Evolutionary conservation across 805 yeast genomes (phyloP).

Genomic region (Lipomyces orientalis): DNA sequence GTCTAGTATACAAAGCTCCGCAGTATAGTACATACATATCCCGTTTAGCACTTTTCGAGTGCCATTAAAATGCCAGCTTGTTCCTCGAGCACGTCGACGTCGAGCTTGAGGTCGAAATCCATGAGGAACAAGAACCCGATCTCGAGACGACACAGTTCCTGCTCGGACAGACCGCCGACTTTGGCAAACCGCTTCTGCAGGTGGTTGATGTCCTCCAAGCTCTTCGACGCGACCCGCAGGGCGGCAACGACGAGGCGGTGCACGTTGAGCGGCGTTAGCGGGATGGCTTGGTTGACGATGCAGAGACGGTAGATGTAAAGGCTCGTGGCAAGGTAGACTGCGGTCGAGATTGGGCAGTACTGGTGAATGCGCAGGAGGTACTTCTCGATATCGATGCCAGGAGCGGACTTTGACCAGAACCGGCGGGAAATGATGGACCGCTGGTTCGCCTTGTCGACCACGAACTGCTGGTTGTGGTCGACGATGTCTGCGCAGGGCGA

Average conservation of each 20-base stretch:
- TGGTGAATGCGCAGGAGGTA: slow-evolving; percentile 48
- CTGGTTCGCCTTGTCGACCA: slow-evolving; percentile 25
- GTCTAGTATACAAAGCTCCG: neutral
- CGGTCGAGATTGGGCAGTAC: slow-evolving; percentile 49
- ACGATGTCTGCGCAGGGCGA: slow-evolving; percentile 1
- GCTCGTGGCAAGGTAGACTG: slow-evolving; percentile 49
- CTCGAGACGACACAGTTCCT: slow-evolving; percentile 57
- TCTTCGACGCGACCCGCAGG: slow-evolving; percentile 54
- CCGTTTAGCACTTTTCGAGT: slow-evolving; percentile 13
- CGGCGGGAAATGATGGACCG: slow-evolving; percentile 40
- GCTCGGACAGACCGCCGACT: slow-evolving; percentile 53
- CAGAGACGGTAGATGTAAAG: slow-evolving; percentile 46
- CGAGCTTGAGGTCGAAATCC: slow-evolving; percentile 57
- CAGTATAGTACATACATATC: neutral
- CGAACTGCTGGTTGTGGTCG: slow-evolving; percentile 5
- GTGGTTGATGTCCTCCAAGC: slow-evolving; percentile 55
- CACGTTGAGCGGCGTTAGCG: slow-evolving; percentile 47
- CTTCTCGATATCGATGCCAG: slow-evolving; percentile 43
- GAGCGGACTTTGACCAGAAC: slow-evolving; percentile 45
- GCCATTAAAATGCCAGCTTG: slow-evolving; percentile 41
- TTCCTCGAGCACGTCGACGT: slow-evolving; percentile 45
- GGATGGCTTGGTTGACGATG: slow-evolving; percentile 42
- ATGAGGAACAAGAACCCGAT: slow-evolving; percentile 56
- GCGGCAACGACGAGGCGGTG: slow-evolving; percentile 55
- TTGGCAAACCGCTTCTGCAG: slow-evolving; percentile 55